Conservation (phyloP, 305 asterid species). For the Fraxinus xanthoxyloides region DNA sequence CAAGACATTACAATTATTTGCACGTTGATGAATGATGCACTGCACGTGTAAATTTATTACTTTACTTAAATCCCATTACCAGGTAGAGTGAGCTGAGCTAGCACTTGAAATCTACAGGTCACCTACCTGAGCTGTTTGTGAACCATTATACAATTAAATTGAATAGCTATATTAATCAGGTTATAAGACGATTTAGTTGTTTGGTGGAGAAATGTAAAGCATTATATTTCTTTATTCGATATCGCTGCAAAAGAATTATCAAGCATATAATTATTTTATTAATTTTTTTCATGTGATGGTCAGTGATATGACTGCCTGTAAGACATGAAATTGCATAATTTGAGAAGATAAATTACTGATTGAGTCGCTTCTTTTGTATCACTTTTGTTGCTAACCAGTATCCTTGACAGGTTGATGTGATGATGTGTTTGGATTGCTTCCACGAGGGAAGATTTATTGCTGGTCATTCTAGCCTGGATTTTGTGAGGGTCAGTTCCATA, state of each 20-base stretch:
- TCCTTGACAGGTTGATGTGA: slow-evolving; percentile 65
- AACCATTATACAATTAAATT: neutral
- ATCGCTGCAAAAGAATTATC: neutral
- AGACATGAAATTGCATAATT: neutral
- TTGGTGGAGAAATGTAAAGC: neutral
- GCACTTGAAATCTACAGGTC: neutral
- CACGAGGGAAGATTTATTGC: slow-evolving; percentile 77
- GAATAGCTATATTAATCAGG: neutral
- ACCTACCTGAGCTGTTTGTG: slow-evolving; percentile 1
- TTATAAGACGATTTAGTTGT: neutral
- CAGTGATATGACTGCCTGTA: neutral
- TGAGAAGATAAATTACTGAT: neutral
- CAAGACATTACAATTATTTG: neutral
- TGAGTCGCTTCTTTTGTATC: slow-evolving; percentile 1
- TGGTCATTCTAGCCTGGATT: slow-evolving; percentile 95
- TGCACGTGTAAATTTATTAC: neutral
- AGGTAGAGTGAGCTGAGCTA: neutral
- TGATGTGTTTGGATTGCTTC: slow-evolving; percentile 84
- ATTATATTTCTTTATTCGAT: neutral
- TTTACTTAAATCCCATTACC: neutral
- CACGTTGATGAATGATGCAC: neutral
- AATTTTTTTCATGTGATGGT: neutral
- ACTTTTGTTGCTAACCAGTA: slow-evolving; percentile 23
- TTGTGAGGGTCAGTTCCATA: slow-evolving; percentile 59
- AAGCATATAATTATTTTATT: neutral